Evolutionary conservation across 805 yeast genomes (phyloP), one percentile per base, ranked within the genome.

Genomic region (Myxozyma neotropica): DNA sequence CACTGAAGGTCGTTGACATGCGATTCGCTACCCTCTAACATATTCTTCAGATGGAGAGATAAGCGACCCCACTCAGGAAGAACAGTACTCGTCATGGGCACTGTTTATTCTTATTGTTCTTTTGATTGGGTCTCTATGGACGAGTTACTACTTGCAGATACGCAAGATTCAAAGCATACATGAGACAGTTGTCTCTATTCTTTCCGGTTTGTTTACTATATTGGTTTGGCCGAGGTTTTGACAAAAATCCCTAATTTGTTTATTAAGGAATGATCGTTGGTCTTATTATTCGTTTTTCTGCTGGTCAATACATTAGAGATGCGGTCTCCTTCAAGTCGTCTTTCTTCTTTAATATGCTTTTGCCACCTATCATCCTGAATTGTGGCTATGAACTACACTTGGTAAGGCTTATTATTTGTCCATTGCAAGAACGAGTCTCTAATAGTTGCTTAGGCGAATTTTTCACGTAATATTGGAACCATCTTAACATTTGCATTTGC

Each of bases 21-120:
- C n/a, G 13, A 7, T 10, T n/a, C 5, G 7, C 29, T 35, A 38
- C 33, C 19, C 13, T 26, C 8, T 46, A 19, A 31, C 35, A 12
- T 29, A 40, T 13, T 24, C 21, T 4, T 7, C 5, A 54, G 56
- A 58, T 38, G 55, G 42, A 38, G 66, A 52, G 23, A 7, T 44
- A 4, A 59, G 51, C 5, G 90, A 89, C 69, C 97, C 98, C 0
- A 87, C 90, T 21, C 85, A 93, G 2, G 97, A 93, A 69, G 99
- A 94, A 73, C 90, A 94, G 68, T 94, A 91, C 73, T 88, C 96
- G 4, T 90, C 97, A 0, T 94, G 99, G 99, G 98, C 99, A 0
- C 76, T 94, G 31, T 92, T 91, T 74, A 95, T 94, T 59, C 79
- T 94, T 64, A 73, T 94, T 50, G 83, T 88, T 58, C 78, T 94